These are phyloP conservation scores for Pseudozyma thailandica DNA, from an alignment of 1,284 basidiomycete genomes.

Conservation along the genomic window DNA sequence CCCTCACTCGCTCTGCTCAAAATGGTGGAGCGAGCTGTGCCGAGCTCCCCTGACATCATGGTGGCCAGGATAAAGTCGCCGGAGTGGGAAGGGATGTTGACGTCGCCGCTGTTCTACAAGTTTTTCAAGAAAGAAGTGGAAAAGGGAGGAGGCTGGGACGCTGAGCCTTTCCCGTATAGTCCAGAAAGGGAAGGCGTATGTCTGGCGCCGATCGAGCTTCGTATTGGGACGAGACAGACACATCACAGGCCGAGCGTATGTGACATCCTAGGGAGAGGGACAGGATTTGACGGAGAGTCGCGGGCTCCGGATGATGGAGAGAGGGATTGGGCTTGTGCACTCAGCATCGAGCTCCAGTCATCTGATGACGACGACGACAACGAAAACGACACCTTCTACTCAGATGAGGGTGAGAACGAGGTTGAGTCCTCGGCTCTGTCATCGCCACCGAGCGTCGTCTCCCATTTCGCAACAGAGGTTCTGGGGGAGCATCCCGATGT, in stretches of 20 bases:
- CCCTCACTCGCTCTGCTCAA: neutral
- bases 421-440: too few species aligned
- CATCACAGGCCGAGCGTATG: too few species aligned
- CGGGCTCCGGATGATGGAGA: too few species aligned
- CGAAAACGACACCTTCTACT: neutral
- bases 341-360: conserved; percentile 4
- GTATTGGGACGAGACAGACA: neutral
- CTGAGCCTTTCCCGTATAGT: conserved; percentile 44
- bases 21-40: conserved; percentile 5
- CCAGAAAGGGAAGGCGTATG: conserved; percentile 15
- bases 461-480: too few species aligned
- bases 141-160: conserved; percentile 4
- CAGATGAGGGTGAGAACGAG: too few species aligned
- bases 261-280: neutral
- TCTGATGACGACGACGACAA: neutral
- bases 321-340: too few species aligned
- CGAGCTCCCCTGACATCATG: neutral
- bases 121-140: neutral
- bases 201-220: neutral
- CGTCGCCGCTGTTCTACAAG: conserved; percentile 21
- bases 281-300: neutral
- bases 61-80: neutral
- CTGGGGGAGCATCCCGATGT: too few species aligned
- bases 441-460: too few species aligned
- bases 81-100: neutral